Conservation (phyloP, 805 yeast species). For the Yamadazyma phyllophila region DNA sequence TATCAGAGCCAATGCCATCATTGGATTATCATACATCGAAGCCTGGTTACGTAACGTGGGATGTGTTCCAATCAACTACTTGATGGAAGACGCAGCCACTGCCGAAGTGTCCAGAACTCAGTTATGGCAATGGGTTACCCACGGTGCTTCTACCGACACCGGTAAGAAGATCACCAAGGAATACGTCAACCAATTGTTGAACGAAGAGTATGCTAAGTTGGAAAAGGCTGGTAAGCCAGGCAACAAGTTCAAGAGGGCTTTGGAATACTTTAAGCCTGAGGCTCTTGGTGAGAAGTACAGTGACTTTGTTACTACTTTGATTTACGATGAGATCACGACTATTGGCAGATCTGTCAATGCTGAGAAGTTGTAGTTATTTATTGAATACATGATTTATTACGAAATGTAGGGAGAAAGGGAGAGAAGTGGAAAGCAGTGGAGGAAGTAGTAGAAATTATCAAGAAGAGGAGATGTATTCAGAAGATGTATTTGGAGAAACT, state of each 20-base stretch:
- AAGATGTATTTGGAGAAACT: too few species aligned
- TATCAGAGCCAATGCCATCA: conserved; percentile 66
- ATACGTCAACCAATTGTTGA: conserved; percentile 53
- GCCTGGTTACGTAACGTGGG: conserved; percentile 85
- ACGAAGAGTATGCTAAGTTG: conserved; percentile 59
- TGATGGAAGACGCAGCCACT: conserved; percentile 91
- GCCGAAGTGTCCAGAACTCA: conserved; percentile 85
- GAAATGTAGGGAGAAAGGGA: too few species aligned
- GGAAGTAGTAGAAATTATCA: too few species aligned
- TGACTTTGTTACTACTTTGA: conserved; percentile 72
- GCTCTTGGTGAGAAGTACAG: conserved; percentile 69
- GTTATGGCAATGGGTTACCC: conserved; percentile 81
- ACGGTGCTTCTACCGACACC: conserved; percentile 59
- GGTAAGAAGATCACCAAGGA: conserved; percentile 59
- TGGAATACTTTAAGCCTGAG: conserved; percentile 69
- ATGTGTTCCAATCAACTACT: conserved; percentile 79
- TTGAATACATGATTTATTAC: neutral
- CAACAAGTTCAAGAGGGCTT: conserved; percentile 68
- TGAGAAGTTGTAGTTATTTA: conserved; percentile 34
- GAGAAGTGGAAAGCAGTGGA: too few species aligned
- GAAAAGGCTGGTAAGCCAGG: conserved; percentile 49
- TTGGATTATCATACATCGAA: conserved; percentile 79
- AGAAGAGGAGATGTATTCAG: too few species aligned
- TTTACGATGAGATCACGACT: conserved; percentile 71
- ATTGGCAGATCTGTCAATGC: conserved; percentile 42